Percentiles rank a stretch among this genome's conserved stretches.
phyloP scores from a whole-genome alignment of 116 monocot species.

The Papilionanthe hybrid region DNA sequence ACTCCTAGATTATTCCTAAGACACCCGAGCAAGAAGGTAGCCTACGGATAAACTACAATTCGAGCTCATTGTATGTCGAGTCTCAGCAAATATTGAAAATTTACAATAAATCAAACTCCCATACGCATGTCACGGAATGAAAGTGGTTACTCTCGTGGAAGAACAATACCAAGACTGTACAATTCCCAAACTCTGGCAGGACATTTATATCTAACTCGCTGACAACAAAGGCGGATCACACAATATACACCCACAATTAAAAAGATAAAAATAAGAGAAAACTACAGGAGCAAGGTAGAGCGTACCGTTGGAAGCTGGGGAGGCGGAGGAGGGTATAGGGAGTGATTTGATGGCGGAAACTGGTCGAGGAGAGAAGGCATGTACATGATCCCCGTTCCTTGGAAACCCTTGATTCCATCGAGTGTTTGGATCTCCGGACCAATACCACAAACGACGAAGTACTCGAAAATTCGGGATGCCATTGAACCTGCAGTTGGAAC shows the following conservation, averaged over 20 bases:
- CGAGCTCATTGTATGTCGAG: not conserved
- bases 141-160: not conserved
- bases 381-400: conserved; percentile 62
- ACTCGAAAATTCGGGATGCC: conserved; percentile 72
- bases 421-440: conserved; percentile 88
- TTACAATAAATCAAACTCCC: not conserved
- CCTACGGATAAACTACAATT: not conserved
- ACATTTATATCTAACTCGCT: not conserved
- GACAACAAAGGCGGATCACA: not conserved
- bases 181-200: not conserved
- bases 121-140: not conserved
- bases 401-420: conserved; percentile 68
- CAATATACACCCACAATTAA: not conserved
- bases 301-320: conserved; percentile 90
- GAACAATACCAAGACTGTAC: not conserved
- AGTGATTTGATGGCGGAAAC: conserved; percentile 65
- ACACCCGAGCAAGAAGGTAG: not conserved
- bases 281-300: not conserved
- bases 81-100: not conserved
- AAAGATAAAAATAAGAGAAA: not conserved
- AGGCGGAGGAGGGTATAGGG: conserved; percentile 86
- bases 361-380: conserved; percentile 80
- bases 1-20: not conserved
- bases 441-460: conserved; percentile 97
- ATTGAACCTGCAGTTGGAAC: not conserved